A percentile compares a stretch with the other conserved stretches of the same genome.
Conservation (phyloP, 495 filamentous ascomycete genomes). For the Penicillium pulvis region DNA sequence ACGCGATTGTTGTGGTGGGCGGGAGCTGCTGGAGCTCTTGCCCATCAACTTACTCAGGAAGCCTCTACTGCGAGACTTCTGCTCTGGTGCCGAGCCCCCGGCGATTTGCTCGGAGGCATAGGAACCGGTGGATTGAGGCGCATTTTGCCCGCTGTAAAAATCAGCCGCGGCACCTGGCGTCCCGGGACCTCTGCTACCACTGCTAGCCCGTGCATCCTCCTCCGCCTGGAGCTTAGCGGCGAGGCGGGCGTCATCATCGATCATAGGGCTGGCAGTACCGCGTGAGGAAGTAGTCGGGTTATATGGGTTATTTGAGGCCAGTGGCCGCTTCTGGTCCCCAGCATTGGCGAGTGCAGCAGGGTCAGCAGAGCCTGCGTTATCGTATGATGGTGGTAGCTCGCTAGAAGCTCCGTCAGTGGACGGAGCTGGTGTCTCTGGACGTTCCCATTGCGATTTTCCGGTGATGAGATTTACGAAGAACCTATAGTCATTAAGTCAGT, state of each 20-base stretch:
- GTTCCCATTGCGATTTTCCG: constrained; percentile 86
- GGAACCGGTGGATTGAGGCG: constrained; percentile 25
- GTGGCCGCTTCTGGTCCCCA: constrained; percentile 59
- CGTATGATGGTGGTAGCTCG: constrained; percentile 68
- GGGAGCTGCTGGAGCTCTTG: constrained; percentile 34
- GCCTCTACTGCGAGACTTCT: constrained; percentile 36
- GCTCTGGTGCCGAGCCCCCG: constrained; percentile 25
- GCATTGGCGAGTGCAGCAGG: constrained; percentile 29
- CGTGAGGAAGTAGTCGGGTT: constrained; percentile 21
- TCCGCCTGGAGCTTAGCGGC: constrained; percentile 81
- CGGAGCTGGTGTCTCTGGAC: constrained; percentile 64
- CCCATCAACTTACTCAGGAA: constrained; percentile 56
- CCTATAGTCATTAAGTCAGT: constrained; percentile 42
- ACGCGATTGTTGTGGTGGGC: constrained; percentile 14
- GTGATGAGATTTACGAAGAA: constrained; percentile 89
- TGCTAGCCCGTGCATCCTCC: constrained; percentile 65
- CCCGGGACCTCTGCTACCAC: constrained; percentile 24
- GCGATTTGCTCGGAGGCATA: constrained; percentile 30
- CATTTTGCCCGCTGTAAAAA: constrained; percentile 43
- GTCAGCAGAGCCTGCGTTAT: constrained; percentile 40
- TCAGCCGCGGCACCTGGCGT: constrained; percentile 39
- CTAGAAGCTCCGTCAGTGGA: constrained; percentile 47
- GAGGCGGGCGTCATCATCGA: constrained; percentile 70
- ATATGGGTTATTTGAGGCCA: constrained; percentile 65
- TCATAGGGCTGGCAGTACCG: constrained; percentile 25